phyloP scores from a whole-genome alignment of 148 eudicot species.

The Nyssa sinensis region DNA sequence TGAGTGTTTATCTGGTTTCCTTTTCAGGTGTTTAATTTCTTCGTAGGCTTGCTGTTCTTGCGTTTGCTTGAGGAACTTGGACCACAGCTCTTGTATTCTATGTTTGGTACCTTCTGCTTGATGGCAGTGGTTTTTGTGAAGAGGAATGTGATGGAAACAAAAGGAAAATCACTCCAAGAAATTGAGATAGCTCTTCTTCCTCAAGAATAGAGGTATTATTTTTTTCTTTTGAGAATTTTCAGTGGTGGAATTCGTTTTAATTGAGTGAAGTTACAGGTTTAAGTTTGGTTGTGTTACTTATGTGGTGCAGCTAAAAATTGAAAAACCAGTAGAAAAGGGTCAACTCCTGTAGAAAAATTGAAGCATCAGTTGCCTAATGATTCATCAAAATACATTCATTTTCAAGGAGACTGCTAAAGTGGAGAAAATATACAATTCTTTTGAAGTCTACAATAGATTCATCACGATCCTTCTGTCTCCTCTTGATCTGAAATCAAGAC shows the following conservation, averaged over 20 bases:
- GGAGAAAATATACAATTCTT: not conserved
- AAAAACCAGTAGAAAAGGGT: no score
- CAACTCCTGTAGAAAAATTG: no score
- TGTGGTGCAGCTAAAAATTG: not conserved
- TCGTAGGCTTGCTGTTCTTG: conserved; percentile 89
- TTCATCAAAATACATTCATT: not conserved
- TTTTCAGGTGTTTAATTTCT: conserved; percentile 73
- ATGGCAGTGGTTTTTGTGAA: conserved; percentile 78
- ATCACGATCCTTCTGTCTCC: no score
- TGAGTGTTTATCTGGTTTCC: not conserved
- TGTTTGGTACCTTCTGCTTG: conserved; percentile 74
- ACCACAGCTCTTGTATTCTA: conserved; percentile 67
- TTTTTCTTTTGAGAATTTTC: not conserved
- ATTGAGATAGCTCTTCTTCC: conserved; percentile 96
- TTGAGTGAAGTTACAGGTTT: no score
- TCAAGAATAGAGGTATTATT: conserved; percentile 33
- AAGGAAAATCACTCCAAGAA: conserved; percentile 94
- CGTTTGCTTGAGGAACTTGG: conserved; percentile 83
- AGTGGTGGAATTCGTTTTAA: no score
- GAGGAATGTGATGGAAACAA: conserved; percentile 88
- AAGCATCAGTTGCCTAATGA: not conserved
- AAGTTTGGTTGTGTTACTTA: not conserved
- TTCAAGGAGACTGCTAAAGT: not conserved
- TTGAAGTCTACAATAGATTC: no score
- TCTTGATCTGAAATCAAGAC: no score